A percentile compares a stretch with the other conserved stretches of the same genome.
These are phyloP conservation scores for Zanthoxylum bungeanum DNA, from an alignment of 345 rosid species.

Conservation along the genomic window DNA sequence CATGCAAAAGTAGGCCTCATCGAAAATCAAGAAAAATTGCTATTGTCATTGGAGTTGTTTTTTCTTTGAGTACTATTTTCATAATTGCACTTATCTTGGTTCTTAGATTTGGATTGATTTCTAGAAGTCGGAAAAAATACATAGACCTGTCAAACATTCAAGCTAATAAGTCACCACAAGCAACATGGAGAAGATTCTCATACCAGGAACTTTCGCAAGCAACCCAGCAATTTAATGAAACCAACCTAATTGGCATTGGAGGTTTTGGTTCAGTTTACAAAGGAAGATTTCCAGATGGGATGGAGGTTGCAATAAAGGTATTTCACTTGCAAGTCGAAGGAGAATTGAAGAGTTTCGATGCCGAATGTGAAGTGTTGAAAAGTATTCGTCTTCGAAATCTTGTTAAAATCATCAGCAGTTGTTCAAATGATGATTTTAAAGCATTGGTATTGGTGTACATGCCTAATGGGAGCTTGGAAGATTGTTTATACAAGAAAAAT, in stretches of 20 bases:
- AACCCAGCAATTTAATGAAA: background rate
- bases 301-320: background rate
- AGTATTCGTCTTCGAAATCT: background rate
- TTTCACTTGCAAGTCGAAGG: background rate
- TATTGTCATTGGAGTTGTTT: background rate
- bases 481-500: background rate
- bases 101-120: background rate
- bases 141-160: too few relatives aligned
- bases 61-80: background rate
- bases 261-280: background rate
- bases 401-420: background rate
- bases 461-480: background rate
- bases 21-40: background rate
- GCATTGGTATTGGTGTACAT: background rate
- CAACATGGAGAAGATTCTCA: background rate
- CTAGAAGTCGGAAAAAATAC: background rate
- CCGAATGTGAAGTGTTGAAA: background rate
- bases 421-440: background rate
- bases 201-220: background rate
- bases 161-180: background rate
- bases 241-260: background rate
- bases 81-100: background rate
- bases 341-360: background rate
- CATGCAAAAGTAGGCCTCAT: background rate
- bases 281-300: background rate